Conservation (phyloP, 805 yeast species). For the Brettanomyces naardenensis region DNA sequence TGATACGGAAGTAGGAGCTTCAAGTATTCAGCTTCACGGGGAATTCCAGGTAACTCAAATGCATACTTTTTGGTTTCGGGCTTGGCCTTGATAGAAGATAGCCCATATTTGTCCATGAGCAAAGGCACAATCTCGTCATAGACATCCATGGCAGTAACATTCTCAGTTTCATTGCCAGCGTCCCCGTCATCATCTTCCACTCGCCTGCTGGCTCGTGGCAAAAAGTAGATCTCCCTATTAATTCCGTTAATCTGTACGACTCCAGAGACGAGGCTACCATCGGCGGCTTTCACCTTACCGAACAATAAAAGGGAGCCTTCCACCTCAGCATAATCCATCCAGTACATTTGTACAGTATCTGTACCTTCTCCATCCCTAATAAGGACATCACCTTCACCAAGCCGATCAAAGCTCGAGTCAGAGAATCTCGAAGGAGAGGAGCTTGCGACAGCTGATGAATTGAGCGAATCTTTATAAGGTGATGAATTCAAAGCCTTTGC, state of each 20-base stretch:
- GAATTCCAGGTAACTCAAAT: slow-evolving; percentile 76
- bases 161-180: slow-evolving; percentile 28
- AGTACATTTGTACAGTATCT: slow-evolving; percentile 57
- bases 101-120: slow-evolving; percentile 52
- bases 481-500: slow-evolving; percentile 17
- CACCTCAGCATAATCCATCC: slow-evolving; percentile 85
- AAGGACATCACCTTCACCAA: slow-evolving; percentile 31
- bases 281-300: slow-evolving; percentile 66
- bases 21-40: slow-evolving; percentile 71
- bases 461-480: slow-evolving; percentile 11
- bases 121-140: slow-evolving; percentile 69
- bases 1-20: slow-evolving; percentile 70
- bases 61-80: slow-evolving; percentile 76
- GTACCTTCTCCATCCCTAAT: slow-evolving; percentile 24
- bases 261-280: slow-evolving; percentile 57
- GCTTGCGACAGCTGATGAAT: slow-evolving; percentile 4
- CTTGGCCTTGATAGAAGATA: slow-evolving; percentile 57
- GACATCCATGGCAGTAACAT: slow-evolving; percentile 53
- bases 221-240: slow-evolving; percentile 63
- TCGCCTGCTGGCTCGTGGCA: slow-evolving; percentile 48
- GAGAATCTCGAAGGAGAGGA: slow-evolving; percentile 20
- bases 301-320: slow-evolving; percentile 62
- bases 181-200: slow-evolving; percentile 32
- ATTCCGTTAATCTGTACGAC: slow-evolving; percentile 69
- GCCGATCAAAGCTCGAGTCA: slow-evolving; percentile 21